A percentile compares a stretch with the other conserved stretches of the same genome.
Evolutionary conservation across 2,329 filamentous ascomycete genomes (phyloP).

Genomic region (Diaporthe sp.): DNA sequence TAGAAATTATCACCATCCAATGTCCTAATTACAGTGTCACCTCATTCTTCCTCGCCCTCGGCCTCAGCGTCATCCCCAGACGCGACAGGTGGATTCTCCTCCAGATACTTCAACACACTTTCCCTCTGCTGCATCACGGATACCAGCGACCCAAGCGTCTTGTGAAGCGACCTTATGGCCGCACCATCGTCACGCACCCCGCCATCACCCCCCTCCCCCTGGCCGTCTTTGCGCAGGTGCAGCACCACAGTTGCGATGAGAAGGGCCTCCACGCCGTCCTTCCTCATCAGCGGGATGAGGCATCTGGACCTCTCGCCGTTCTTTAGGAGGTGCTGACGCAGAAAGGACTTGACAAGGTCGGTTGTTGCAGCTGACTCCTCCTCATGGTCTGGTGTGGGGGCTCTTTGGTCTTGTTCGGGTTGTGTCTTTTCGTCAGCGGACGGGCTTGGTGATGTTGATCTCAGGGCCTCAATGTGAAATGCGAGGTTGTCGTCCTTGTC

Average conservation of each 20-base stretch:
- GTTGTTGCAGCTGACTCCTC: neutral
- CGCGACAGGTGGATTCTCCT: neutral
- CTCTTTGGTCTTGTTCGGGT: neutral
- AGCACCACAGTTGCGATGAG: conserved; percentile 18
- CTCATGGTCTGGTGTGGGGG: neutral
- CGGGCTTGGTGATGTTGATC: neutral
- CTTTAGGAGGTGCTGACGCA: conserved; percentile 17
- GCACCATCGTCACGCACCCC: neutral
- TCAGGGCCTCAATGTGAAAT: conserved; percentile 23
- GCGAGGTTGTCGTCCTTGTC: conserved; percentile 20
- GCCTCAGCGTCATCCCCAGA: neutral
- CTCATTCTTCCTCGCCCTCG: neutral
- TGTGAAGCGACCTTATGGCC: neutral
- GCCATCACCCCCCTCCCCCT: neutral
- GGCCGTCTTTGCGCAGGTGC: conserved; percentile 18
- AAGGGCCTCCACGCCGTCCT: conserved; percentile 11
- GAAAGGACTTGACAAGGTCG: conserved; percentile 24
- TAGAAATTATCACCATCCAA: no score
- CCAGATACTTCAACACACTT: neutral
- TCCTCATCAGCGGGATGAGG: conserved; percentile 6
- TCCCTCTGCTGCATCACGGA: conserved; percentile 33
- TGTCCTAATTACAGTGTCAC: no score
- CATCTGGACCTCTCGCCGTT: conserved; percentile 4
- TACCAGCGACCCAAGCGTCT: conserved; percentile 24
- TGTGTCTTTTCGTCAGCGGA: neutral